Percentiles rank a stretch among this genome's conserved stretches.
These are phyloP conservation scores for Aspergillus hiratsukae DNA, from an alignment of 2,329 filamentous ascomycete genomes.

Conservation along the genomic window DNA sequence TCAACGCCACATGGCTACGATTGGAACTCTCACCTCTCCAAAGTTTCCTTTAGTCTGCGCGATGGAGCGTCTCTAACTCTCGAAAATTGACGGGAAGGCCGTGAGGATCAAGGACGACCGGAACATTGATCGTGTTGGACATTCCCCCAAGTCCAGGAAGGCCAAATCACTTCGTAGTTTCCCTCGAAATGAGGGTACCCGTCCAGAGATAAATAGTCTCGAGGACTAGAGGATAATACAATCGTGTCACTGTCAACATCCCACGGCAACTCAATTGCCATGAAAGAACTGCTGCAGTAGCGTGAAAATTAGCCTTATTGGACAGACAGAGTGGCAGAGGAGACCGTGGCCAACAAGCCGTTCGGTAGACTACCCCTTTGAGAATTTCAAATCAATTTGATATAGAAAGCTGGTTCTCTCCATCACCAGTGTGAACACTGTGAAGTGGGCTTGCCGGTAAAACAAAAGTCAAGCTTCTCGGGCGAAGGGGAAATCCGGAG, in stretches of 20 bases:
- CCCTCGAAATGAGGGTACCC: neutral
- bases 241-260: neutral
- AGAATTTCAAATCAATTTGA: neutral
- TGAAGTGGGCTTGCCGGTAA: neutral
- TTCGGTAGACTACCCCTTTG: neutral
- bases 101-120: neutral
- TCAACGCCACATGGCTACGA: neutral
- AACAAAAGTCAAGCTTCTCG: slow-evolving; percentile 17
- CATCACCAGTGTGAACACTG: neutral
- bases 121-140: neutral
- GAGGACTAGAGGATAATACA: neutral
- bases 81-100: neutral
- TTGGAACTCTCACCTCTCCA: neutral
- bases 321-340: neutral
- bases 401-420: neutral
- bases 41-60: neutral
- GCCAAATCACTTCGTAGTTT: neutral
- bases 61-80: neutral
- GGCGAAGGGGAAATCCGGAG: slow-evolving; percentile 27
- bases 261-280: neutral
- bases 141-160: neutral
- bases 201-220: neutral
- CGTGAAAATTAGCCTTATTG: neutral
- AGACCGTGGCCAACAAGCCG: neutral
- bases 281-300: neutral